Evolutionary conservation across 176 grass and related monocot species (phyloP).

Genomic region (Typha latifolia): DNA sequence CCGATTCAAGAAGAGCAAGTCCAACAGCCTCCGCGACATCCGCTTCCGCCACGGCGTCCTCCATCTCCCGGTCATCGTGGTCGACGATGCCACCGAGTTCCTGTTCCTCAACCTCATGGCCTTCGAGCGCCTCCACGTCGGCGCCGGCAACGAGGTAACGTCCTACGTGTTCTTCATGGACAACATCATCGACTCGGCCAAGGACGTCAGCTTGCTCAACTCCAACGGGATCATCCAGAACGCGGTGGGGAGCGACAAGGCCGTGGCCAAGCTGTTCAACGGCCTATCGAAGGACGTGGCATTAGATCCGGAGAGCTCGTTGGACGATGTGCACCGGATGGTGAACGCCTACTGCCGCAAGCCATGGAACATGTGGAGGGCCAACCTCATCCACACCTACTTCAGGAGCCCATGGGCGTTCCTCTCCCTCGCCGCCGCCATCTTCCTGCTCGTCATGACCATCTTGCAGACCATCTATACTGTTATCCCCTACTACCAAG

Average conservation of each 20-base stretch:
- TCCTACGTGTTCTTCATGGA: slow-evolving; percentile 98
- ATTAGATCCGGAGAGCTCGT: slow-evolving; percentile 34
- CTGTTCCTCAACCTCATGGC: slow-evolving; percentile 91
- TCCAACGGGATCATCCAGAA: slow-evolving; percentile 64
- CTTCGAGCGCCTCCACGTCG: slow-evolving; percentile 72
- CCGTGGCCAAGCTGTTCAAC: slow-evolving; percentile 64
- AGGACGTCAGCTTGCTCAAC: slow-evolving; percentile 62
- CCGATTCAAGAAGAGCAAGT: slow-evolving; percentile 35
- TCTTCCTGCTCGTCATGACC: slow-evolving; percentile 61
- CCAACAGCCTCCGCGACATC: slow-evolving; percentile 47
- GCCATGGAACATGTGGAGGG: slow-evolving; percentile 56
- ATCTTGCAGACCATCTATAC: slow-evolving; percentile 64
- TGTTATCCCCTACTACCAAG: slow-evolving; percentile 11
- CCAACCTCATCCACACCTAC: slow-evolving; percentile 84
- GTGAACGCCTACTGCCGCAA: slow-evolving; percentile 56
- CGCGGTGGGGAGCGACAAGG: slow-evolving; percentile 63
- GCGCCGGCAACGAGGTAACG: slow-evolving; percentile 68
- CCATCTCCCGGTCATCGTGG: slow-evolving; percentile 36
- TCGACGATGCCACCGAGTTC: slow-evolving; percentile 79
- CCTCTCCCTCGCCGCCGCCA: slow-evolving; percentile 44
- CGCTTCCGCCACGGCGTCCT: slow-evolving; percentile 45
- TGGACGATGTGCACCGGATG: slow-evolving; percentile 50
- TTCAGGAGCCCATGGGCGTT: slow-evolving; percentile 80
- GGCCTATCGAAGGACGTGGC: slow-evolving; percentile 69
- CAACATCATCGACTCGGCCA: slow-evolving; percentile 64